These are phyloP conservation scores for Coemansia sp. DNA, from an alignment of 192 early-diverging fungal genomes.

Conservation along the genomic window DNA sequence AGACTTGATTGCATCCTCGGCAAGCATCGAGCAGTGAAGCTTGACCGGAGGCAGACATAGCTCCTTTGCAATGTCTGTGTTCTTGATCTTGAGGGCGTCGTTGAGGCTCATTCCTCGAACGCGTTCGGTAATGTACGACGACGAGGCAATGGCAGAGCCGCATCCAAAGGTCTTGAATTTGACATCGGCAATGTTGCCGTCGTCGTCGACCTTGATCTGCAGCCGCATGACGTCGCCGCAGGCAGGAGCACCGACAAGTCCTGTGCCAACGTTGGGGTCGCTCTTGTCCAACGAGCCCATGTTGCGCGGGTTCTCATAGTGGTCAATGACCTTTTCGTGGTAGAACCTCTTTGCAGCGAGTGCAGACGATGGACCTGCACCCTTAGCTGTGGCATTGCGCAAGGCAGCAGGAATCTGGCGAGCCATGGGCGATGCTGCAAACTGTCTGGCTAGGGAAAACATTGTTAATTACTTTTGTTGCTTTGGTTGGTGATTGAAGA, in stretches of 20 bases:
- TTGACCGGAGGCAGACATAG: constrained; percentile 94
- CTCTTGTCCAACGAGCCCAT: constrained; percentile 89
- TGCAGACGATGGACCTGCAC: constrained; percentile 2
- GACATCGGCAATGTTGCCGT: constrained; percentile 89
- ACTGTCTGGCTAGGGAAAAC: constrained; percentile 32
- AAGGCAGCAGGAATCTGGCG: constrained; percentile 21
- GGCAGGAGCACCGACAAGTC: constrained; percentile 87
- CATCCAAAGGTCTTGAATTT: constrained; percentile 99
- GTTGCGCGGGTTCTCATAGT: constrained; percentile 95
- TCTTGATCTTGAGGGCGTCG: constrained; percentile 89
- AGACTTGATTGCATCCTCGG: constrained; percentile 98
- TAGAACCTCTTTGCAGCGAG: constrained; percentile 27
- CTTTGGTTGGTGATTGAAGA: neutral
- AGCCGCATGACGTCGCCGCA: constrained; percentile 93
- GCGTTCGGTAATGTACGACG: constrained; percentile 88
- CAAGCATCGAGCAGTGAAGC: constrained; percentile 98
- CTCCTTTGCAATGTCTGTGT: constrained; percentile 97
- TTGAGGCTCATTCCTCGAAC: constrained; percentile 92
- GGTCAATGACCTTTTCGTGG: constrained; percentile 86
- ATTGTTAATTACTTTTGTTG: constrained; percentile 14
- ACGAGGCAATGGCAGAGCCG: constrained; percentile 94
- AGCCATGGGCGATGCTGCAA: constrained; percentile 15
- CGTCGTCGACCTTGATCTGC: constrained; percentile 96
- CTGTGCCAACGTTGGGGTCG: constrained; percentile 90
- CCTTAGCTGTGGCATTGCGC: constrained; percentile 6